Evolutionary conservation across 2,329 filamentous ascomycete genomes (phyloP), one percentile per base, ranked within the genome.

Genomic region (Aspergillus sp.): DNA sequence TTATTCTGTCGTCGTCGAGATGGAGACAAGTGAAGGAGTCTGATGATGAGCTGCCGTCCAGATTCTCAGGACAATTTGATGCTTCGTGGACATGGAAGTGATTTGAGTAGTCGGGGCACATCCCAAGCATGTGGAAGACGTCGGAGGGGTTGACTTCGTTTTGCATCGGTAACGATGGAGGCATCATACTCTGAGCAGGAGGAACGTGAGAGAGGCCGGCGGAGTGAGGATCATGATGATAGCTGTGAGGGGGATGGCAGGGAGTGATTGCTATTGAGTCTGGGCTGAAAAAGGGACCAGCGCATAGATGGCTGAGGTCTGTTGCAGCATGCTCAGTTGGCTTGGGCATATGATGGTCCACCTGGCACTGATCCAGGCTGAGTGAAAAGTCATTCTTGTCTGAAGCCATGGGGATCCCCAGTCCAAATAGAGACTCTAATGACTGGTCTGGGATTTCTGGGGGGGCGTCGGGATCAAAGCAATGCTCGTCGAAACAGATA

Each of bases 401-500:
- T 47, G 73, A 59, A 21, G 64, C 63, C 24, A 75, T 58, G 4
- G 69, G 64, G 6, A 66, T 62, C 33, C 67, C 68, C 41, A 74
- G 63, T n/a, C 68, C 69, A 24, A 76, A 66, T 11, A 75, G 57
- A 12, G 67, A 64, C 21, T 73, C 70, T 41, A 75, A 64, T 23
- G 58, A 64, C 33, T 70, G 69, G 21, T 71, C 68, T 35, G 64
- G 51, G 52, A 51, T 55, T 11, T 67, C 61, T 6, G 57, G 57
- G 21, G 63, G 61, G 12, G 66, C 35, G 65, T 49, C 19, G 31
- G 37, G 27, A 23, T 51, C 55, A 51, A 66, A 75, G 57, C 74
- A 77, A 56, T 73, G 71, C 8, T 72, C 66, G 41, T 77, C 74
- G 45, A 75, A 77, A 60, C 75, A 78, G 45, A 69, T 64, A 23